Evolutionary conservation across 805 yeast genomes (phyloP).

Genomic region (Ogataea pilisensis): DNA sequence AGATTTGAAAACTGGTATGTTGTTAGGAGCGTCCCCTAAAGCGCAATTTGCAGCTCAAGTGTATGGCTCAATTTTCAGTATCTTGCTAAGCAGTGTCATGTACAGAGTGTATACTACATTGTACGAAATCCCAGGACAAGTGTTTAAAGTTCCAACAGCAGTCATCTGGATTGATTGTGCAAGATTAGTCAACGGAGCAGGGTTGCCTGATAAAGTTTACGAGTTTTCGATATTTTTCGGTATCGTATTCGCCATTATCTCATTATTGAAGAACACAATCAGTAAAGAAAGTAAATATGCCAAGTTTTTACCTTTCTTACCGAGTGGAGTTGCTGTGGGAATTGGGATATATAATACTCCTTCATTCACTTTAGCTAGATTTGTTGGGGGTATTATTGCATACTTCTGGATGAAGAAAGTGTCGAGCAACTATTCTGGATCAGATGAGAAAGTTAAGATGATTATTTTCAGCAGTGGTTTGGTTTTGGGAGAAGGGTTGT

Average conservation of each 20-base stretch:
- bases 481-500: slow-evolving; percentile 89
- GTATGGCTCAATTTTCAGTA: slow-evolving; percentile 83
- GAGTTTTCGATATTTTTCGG: slow-evolving; percentile 62
- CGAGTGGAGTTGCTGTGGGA: slow-evolving; percentile 96
- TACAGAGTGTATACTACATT: slow-evolving; percentile 77
- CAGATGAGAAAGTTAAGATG: slow-evolving; percentile 60
- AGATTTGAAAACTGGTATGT: slow-evolving; percentile 90
- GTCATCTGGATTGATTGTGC: slow-evolving; percentile 97
- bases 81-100: slow-evolving; percentile 73
- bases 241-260: slow-evolving; percentile 59
- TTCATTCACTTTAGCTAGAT: slow-evolving; percentile 88
- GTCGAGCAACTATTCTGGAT: slow-evolving; percentile 9
- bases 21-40: slow-evolving; percentile 85
- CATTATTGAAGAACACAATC: slow-evolving; percentile 57
- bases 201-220: slow-evolving; percentile 76
- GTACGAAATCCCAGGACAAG: slow-evolving; percentile 78
- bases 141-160: slow-evolving; percentile 91
- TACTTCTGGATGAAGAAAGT: slow-evolving; percentile 48
- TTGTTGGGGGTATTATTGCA: slow-evolving; percentile 77
- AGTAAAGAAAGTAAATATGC: slow-evolving; percentile 30
- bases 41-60: slow-evolving; percentile 91
- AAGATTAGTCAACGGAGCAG: slow-evolving; percentile 84
- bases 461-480: slow-evolving; percentile 89
- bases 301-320: slow-evolving; percentile 53
- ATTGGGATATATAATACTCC: slow-evolving; percentile 95